Evolutionary conservation across 2,329 filamentous ascomycete species (phyloP).

Genomic region (Penicillium expansum): DNA sequence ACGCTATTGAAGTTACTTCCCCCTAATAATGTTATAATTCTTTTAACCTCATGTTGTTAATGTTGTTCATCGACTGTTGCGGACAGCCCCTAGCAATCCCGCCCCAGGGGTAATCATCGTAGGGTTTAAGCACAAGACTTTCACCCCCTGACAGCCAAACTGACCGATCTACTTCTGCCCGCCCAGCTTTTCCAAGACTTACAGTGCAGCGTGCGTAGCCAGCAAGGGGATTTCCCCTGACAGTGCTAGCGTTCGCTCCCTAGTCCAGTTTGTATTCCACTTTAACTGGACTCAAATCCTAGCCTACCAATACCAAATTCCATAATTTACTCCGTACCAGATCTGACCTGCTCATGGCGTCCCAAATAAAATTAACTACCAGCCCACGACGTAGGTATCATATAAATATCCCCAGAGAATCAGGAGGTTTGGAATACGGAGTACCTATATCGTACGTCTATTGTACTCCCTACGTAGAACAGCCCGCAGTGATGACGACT

Average conservation of each 20-base stretch:
- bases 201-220: background rate
- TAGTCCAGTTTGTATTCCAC: background rate
- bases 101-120: background rate
- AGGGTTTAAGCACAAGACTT: background rate
- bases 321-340: background rate
- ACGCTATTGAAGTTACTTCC: slow-evolving; percentile 8
- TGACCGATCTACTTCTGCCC: background rate
- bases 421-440: background rate
- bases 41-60: background rate
- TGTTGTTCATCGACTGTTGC: background rate
- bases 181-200: slow-evolving; percentile 5
- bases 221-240: slow-evolving; percentile 8
- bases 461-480: background rate
- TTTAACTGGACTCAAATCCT: background rate
- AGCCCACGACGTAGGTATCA: background rate
- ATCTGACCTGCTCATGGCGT: background rate
- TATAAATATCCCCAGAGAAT: no score
- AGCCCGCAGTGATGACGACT: background rate
- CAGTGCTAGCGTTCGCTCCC: background rate
- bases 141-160: background rate
- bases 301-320: background rate
- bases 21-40: background rate
- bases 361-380: background rate
- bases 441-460: no score
- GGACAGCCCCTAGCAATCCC: background rate